Conservation (phyloP, 257 asterid genomes). For the Misopates orontium region DNA sequence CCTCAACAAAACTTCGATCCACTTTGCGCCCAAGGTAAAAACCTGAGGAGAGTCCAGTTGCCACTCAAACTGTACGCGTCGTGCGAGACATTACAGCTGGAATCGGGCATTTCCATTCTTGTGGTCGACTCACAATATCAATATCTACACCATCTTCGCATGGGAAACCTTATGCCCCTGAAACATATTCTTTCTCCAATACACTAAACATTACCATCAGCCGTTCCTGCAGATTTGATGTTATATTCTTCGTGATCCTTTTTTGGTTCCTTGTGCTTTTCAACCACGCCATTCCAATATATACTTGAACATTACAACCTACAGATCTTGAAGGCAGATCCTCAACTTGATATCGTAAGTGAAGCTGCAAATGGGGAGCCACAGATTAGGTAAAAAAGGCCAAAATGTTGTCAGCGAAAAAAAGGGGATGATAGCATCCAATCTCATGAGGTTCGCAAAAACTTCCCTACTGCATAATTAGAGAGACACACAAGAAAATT, state of each 20-base stretch:
- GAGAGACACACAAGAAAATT: no score
- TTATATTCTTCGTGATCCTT: conserved; percentile 77
- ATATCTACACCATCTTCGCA: neutral
- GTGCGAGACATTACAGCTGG: no score
- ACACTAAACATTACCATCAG: conserved; percentile 73
- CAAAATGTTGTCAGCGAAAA: neutral
- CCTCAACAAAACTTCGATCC: no score
- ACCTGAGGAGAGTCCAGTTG: no score
- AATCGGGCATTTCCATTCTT: no score
- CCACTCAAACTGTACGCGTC: neutral
- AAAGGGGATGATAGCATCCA: neutral
- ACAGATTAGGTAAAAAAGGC: neutral
- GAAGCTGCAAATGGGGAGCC: conserved; percentile 59
- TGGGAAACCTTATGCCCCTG: conserved; percentile 33
- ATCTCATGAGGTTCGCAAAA: no score
- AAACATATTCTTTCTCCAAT: conserved; percentile 85
- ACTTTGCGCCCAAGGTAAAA: neutral
- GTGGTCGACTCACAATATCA: neutral
- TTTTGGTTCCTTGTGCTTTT: conserved; percentile 71
- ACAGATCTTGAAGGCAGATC: conserved; percentile 65
- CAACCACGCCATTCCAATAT: conserved; percentile 83
- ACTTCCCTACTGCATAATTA: no score
- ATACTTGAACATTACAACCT: conserved; percentile 81
- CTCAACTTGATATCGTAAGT: conserved; percentile 79
- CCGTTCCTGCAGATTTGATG: conserved; percentile 72